Conservation (phyloP, 371 early-diverging fungal species). For the Mortierella sp. region DNA sequence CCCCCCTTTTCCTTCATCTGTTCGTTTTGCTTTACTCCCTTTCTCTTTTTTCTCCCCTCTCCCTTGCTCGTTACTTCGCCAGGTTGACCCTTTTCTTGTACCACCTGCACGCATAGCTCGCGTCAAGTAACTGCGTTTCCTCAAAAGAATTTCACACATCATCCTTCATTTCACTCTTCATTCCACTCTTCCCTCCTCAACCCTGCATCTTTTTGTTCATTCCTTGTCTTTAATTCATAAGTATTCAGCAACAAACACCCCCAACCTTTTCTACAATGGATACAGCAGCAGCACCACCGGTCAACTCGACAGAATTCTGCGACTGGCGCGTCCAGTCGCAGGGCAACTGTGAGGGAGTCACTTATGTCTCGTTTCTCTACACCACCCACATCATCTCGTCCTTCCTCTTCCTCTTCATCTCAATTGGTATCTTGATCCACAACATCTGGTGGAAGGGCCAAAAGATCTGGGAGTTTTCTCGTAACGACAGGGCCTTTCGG, state of each 20-base stretch:
- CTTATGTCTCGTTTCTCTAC: constrained; percentile 53
- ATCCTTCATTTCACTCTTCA: not conserved
- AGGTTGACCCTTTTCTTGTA: no score
- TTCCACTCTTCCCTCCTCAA: not conserved
- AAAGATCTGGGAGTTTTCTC: constrained; percentile 57
- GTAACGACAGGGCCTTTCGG: constrained; percentile 51
- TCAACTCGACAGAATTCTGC: constrained; percentile 26
- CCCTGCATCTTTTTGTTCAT: not conserved
- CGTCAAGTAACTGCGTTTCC: not conserved
- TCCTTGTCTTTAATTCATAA: not conserved
- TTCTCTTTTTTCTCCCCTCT: not conserved
- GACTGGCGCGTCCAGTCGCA: constrained; percentile 51
- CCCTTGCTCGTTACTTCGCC: not conserved
- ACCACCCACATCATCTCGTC: constrained; percentile 56
- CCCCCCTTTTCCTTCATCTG: not conserved
- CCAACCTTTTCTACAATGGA: not conserved
- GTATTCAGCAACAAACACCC: not conserved
- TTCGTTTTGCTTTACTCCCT: not conserved
- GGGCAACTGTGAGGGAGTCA: constrained; percentile 26
- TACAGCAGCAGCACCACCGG: not conserved
- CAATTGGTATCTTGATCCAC: constrained; percentile 52
- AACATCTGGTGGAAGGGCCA: constrained; percentile 58
- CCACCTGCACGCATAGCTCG: not conserved
- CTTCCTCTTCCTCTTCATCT: constrained; percentile 54
- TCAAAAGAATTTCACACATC: no score